Base-by-base conservation (phyloP, 176 grass and related monocot genomes). In the Lolium perenne region DNA sequence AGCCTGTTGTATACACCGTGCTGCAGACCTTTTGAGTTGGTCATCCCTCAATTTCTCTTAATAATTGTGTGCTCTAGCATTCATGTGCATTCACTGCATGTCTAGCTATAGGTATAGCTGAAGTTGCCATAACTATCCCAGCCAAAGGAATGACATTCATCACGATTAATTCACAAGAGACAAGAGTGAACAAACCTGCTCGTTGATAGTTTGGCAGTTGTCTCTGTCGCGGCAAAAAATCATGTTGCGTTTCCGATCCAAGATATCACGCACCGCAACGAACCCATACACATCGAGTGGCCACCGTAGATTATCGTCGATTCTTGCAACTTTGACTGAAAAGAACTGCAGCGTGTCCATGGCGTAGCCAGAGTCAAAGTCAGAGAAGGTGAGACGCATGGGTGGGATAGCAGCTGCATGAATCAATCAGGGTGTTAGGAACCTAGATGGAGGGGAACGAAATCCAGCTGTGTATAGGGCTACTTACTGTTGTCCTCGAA, bases 311-410 rank as follows among this genome's bases (percentile, higher is more conserved):
- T 45, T 73, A 10, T 22, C 0, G n/a, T 73, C 43, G 20, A 73
- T 73, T 15, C 13, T 0, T 49, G 71, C 71, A 73, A 73, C 43
- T 73, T 73, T 73, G 43, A 73, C n/a, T 6, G 71, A 48, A 73
- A 73, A 73, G 71, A 73, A 73, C 71, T 73, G 71, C 71, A 73
- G 71, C 11, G 71, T 73, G 12, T 73, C 46, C 70, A 7, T 73
- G 6, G n/a, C 0, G 21, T 6, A 7, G n/a, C 43, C 70, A 45
- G 0, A 0, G 25, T 25, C 10, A 26, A 1, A 0, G 43, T 5
- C 43, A 25, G n/a, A 73, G 11, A 25, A 73, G 70, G 70, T 73
- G 70, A 73, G 2, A 14, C 70, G 43, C 43, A 73, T 73, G n/a
- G 70, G 2, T 8, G 70, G 70, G 43, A 73, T 73, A 23, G 12